phyloP scores from a whole-genome alignment of 495 filamentous ascomycete species.

The Glutinoglossum americanum region DNA sequence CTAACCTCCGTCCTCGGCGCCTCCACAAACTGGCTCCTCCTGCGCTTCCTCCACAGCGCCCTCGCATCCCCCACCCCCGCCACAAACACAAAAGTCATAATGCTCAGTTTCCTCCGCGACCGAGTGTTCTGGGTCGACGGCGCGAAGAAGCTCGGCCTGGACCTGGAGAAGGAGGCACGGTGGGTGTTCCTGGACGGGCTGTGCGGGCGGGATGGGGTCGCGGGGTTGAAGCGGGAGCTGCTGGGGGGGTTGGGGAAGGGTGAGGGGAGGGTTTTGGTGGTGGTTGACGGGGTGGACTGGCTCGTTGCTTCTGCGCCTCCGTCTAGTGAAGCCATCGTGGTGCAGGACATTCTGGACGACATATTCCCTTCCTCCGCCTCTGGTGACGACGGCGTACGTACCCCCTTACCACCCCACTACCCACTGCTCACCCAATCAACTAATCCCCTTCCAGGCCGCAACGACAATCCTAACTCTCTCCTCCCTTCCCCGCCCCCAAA shows the following conservation, averaged over 20 bases:
- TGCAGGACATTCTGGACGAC: too few relatives aligned
- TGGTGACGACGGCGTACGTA: too few relatives aligned
- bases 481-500: neutral
- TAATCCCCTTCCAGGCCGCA: too few relatives aligned
- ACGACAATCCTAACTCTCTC: slow-evolving; percentile 30
- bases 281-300: slow-evolving; percentile 8
- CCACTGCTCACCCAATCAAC: too few relatives aligned
- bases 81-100: slow-evolving; percentile 26
- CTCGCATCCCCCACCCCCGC: slow-evolving; percentile 17
- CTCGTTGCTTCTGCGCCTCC: too few relatives aligned
- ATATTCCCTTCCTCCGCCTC: too few relatives aligned
- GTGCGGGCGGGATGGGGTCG: neutral
- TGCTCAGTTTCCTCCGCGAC: slow-evolving; percentile 64
- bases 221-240: neutral
- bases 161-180: slow-evolving; percentile 8
- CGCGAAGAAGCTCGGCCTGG: slow-evolving; percentile 25
- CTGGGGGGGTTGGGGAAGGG: neutral
- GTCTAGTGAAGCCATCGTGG: too few relatives aligned
- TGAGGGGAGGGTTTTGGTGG: slow-evolving; percentile 21
- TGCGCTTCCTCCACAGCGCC: slow-evolving; percentile 30
- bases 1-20: slow-evolving; percentile 34
- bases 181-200: slow-evolving; percentile 5
- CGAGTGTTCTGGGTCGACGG: slow-evolving; percentile 51
- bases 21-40: slow-evolving; percentile 18
- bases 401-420: too few relatives aligned